Percentiles rank a stretch among this genome's conserved stretches.
These are phyloP conservation scores for Lojkania enalia DNA, from an alignment of 2,329 filamentous ascomycete genomes.

Conservation along the genomic window DNA sequence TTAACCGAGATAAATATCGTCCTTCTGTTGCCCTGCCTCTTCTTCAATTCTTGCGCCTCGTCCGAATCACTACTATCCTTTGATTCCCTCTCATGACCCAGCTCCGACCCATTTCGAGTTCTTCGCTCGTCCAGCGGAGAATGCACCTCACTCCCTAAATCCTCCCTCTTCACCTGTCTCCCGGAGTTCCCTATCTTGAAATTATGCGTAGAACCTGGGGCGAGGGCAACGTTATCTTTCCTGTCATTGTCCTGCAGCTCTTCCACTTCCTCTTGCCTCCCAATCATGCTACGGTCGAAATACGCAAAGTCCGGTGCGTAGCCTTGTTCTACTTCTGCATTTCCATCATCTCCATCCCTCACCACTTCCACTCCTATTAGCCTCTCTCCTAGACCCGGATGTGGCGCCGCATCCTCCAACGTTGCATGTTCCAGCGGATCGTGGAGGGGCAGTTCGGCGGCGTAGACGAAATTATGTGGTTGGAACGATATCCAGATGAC, in stretches of 20 bases:
- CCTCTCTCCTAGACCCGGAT: conserved; percentile 26
- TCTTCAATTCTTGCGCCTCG: conserved; percentile 17
- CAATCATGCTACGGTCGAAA: conserved; percentile 66
- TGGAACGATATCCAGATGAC: conserved; percentile 64
- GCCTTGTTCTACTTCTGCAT: conserved; percentile 32
- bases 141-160: conserved; percentile 31
- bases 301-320: conserved; percentile 66
- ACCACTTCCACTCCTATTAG: conserved; percentile 42
- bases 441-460: conserved; percentile 54
- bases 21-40: conserved; percentile 34
- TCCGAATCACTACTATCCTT: conserved; percentile 13
- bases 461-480: conserved; percentile 60
- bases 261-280: conserved; percentile 57
- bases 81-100: background rate
- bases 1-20: conserved; percentile 80
- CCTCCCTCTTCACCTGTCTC: conserved; percentile 51
- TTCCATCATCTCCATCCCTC: conserved; percentile 45
- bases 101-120: conserved; percentile 15
- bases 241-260: conserved; percentile 66
- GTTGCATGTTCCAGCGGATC: background rate
- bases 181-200: conserved; percentile 66
- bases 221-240: conserved; percentile 62
- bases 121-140: conserved; percentile 21
- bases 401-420: background rate
- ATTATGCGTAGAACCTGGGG: conserved; percentile 63